Evolutionary conservation across 352 stramenopile genomes (phyloP), one percentile per base, ranked within the genome.

Genomic region (Phytophthora ramorum): DNA sequence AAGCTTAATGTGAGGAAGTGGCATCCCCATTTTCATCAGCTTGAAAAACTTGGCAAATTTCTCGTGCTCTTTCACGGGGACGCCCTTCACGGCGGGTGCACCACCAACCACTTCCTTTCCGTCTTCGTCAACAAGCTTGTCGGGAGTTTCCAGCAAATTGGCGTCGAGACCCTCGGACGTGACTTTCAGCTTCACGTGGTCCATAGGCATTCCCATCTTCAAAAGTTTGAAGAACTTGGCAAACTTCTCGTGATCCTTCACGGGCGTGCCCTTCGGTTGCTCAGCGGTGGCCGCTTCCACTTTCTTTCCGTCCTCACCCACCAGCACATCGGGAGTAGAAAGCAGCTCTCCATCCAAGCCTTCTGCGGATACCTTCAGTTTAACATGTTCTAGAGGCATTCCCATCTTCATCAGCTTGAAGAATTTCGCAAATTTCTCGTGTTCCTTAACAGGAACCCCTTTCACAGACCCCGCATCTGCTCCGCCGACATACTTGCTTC

Each of bases 201-300:
- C 89, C 24, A 90, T 79, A 14, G 82, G 89, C 81, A 96, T 91
- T 0, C 86, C 85, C 83, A 96, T 93, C 35, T 90, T 92, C 47
- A 95, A 38, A 74, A 98, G 93, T 62, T 97, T 98, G 67, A 98
- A 98, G 59, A 98, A 98, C 71, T 98, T 98, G 16, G 71, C 78
- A 66, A 96, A 98, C 46, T 92, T 91, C 14, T 90, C 87, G 68
- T 98, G 90, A 6, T 98, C 90, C 58, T 98, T 90, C 34, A 88
- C 81, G 3, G 75, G 67, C 19, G 41, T 73, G 0, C 80, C 76
- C 52, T 69, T 83, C 2, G 62, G 56, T n/a, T 69, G 41, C 35
- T 63, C 55, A 12, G 28, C 38, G 13, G 10, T 3, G 30, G 51
- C 54, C 13, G 26, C 59, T 13, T 58, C 49, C n/a, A 76, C 48